Evolutionary conservation across 1,284 basidiomycete species (phyloP), one percentile per base, ranked within the genome.

Genomic region (Austroboletus niveus): DNA sequence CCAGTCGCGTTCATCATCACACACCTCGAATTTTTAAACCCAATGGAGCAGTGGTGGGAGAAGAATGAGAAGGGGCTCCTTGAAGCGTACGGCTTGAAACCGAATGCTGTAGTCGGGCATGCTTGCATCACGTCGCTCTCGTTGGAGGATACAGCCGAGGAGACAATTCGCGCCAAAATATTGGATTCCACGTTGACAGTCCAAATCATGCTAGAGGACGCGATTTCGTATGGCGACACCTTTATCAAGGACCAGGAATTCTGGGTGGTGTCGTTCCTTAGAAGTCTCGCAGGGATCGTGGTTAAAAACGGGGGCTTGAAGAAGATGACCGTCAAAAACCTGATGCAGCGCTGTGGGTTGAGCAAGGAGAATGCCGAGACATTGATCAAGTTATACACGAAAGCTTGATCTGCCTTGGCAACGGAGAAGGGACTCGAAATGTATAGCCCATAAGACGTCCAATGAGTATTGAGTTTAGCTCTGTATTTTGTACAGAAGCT

Each of bases 1-100:
- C 68, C 69, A 2, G 59, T 70, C 29, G 66, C 66, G 10, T 11
- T 69, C 6, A 57, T 66, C 14, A 46, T 71, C 38, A 69, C 68
- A 5, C 27, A 49, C 29, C 44, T 56, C 15, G 57, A 57, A 6
- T 10, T 14, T 9, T 34, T 6, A 14, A 14, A 34, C 14, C 14
- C 32, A 24, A 24, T 24, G 9, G 32, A 10, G 32, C 9, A 34
- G 9, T 57, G 56, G 56, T 58, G 56, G 56, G 42, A 47, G 22
- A 20, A 5, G 17, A 56, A 68, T 24, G 60, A 49, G 6, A 45
- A 52, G 10, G 27, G 20, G 7, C 49, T 66, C n/a, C 30, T 57
- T 10, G 24, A 44, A 11, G n/a, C 8, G 20, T 36, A 55, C 12
- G 50, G 44, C 11, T 17, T 66, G 48, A 61, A 54, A 53, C 15